A percentile compares a stretch with the other conserved stretches of the same genome.
phyloP scores from a whole-genome alignment of 2,329 filamentous ascomycete species.

The Fusarium scirpi region DNA sequence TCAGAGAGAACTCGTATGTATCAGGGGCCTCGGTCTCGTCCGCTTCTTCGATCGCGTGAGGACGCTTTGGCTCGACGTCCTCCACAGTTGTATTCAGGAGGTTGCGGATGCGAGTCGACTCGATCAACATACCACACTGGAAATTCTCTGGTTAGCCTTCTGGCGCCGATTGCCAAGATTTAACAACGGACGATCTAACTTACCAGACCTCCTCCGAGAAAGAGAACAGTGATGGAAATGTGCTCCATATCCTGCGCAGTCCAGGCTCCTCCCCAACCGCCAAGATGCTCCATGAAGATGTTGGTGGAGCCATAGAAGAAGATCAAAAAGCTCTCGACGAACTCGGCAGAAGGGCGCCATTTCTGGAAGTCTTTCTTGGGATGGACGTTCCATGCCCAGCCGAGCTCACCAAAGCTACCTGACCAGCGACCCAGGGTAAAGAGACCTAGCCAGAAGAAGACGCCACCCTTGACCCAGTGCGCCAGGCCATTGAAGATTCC shows the following conservation, averaged over 20 bases:
- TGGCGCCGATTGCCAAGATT: neutral
- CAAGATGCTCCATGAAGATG: slow-evolving; percentile 91
- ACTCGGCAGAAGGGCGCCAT: slow-evolving; percentile 85
- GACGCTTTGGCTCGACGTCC: slow-evolving; percentile 50
- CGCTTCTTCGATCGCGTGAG: slow-evolving; percentile 59
- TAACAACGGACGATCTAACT: slow-evolving; percentile 51
- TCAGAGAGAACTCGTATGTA: slow-evolving; percentile 81
- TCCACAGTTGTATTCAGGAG: slow-evolving; percentile 69
- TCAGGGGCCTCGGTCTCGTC: slow-evolving; percentile 68
- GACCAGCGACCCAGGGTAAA: slow-evolving; percentile 90
- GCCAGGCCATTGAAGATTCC: slow-evolving; percentile 86
- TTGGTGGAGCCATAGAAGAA: slow-evolving; percentile 91
- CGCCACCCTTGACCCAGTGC: slow-evolving; percentile 93
- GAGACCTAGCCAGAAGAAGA: slow-evolving; percentile 94
- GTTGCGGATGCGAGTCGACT: slow-evolving; percentile 76
- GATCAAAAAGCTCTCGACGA: slow-evolving; percentile 89
- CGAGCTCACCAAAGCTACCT: slow-evolving; percentile 88
- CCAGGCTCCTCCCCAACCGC: slow-evolving; percentile 78
- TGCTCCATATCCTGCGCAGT: slow-evolving; percentile 87
- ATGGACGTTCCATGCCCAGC: slow-evolving; percentile 95
- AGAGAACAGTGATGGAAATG: slow-evolving; percentile 90
- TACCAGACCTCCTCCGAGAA: slow-evolving; percentile 91
- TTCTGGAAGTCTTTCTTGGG: slow-evolving; percentile 68
- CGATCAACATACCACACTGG: slow-evolving; percentile 84
- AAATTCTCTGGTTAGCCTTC: slow-evolving; percentile 39